phyloP scores from a whole-genome alignment of 2,329 filamentous ascomycete genomes.

The Elsinoe batatas region DNA sequence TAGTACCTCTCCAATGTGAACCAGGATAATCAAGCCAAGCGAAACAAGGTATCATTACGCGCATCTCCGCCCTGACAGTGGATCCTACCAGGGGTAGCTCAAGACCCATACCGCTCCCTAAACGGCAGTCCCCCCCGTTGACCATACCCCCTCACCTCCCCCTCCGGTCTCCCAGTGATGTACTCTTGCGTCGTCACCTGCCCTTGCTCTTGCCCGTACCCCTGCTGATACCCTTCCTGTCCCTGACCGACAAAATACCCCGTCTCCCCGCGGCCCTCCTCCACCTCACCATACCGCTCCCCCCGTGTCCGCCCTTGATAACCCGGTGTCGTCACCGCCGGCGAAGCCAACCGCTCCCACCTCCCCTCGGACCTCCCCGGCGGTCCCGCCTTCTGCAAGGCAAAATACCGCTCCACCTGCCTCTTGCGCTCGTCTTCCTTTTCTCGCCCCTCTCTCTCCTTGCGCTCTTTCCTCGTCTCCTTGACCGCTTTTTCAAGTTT shows the following conservation, averaged over 20 bases:
- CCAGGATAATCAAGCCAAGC: neutral
- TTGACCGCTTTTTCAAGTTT: neutral
- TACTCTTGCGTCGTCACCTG: too few relatives aligned
- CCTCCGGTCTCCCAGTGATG: neutral
- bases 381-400: slow-evolving; percentile 27
- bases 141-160: slow-evolving; percentile 12
- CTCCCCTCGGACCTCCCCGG: slow-evolving; percentile 30
- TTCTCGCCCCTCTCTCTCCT: neutral
- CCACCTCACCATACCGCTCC: too few relatives aligned
- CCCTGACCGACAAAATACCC: slow-evolving; percentile 51
- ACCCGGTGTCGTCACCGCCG: slow-evolving; percentile 17
- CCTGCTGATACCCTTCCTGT: slow-evolving; percentile 24
- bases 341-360: slow-evolving; percentile 47
- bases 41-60: neutral
- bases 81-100: neutral
- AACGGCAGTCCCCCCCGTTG: slow-evolving; percentile 21
- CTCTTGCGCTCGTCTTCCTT: slow-evolving; percentile 3
- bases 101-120: slow-evolving; percentile 21
- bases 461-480: slow-evolving; percentile 1
- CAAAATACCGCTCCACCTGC: slow-evolving; percentile 16
- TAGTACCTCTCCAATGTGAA: neutral
- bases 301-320: slow-evolving; percentile 17
- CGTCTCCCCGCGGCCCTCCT: slow-evolving; percentile 55
- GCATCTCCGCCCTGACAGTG: neutral
- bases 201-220: neutral